Conservation (phyloP, 768 basidiomycete species). For the Antrodiella citrinella region DNA sequence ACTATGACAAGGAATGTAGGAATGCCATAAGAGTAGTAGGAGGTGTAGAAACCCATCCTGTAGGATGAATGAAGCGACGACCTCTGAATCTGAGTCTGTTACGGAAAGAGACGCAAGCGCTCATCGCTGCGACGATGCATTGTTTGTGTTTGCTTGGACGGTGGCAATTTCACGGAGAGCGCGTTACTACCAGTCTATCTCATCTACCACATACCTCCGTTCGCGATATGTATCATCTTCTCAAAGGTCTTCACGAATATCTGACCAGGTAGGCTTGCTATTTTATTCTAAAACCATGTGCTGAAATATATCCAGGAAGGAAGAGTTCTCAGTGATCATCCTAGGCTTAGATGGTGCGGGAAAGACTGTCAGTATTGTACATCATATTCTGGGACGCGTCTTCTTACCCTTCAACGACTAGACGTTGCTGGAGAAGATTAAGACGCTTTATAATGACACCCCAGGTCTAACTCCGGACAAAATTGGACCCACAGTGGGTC, state of each 20-base stretch:
- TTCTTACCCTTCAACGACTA: slow-evolving; percentile 20
- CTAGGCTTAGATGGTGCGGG: slow-evolving; percentile 90
- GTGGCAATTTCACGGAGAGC: too few relatives aligned
- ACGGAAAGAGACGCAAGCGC: too few relatives aligned
- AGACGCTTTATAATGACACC: slow-evolving; percentile 80
- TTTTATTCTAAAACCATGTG: too few relatives aligned
- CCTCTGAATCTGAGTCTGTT: too few relatives aligned
- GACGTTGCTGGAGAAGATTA: slow-evolving; percentile 90
- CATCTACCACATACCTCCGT: slow-evolving; percentile 7
- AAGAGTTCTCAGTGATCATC: slow-evolving; percentile 92
- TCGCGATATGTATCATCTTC: slow-evolving; percentile 78
- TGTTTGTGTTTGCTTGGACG: too few relatives aligned
- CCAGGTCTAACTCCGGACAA: slow-evolving; percentile 88
- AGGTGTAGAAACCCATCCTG: slow-evolving; percentile 25
- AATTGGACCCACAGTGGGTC: slow-evolving; percentile 94
- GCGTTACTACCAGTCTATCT: too few relatives aligned
- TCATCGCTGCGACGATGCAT: too few relatives aligned
- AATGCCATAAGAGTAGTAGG: slow-evolving; percentile 63
- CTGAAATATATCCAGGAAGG: slow-evolving; percentile 41
- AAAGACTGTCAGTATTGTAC: slow-evolving; percentile 56
- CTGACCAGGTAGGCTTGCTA: slow-evolving; percentile 54
- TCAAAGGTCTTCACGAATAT: slow-evolving; percentile 87
- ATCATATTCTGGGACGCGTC: not conserved
- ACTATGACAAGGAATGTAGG: slow-evolving; percentile 54
- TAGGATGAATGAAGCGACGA: slow-evolving; percentile 2